Evolutionary conservation across 2,329 filamentous ascomycete species (phyloP).

Genomic region (Paecilomyces formosus): DNA sequence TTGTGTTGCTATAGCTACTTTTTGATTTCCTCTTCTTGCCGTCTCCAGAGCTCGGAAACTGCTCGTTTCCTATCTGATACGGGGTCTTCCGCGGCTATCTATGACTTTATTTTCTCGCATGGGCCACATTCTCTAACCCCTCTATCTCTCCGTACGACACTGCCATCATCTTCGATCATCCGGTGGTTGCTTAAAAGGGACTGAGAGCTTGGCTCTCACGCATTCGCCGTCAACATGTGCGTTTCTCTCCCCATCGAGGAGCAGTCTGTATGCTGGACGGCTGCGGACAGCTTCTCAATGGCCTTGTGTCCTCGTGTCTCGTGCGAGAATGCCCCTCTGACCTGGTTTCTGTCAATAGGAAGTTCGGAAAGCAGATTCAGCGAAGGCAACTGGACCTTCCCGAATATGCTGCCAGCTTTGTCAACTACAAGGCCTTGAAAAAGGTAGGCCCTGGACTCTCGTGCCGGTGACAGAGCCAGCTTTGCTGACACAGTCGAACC

Average conservation of each 20-base stretch:
- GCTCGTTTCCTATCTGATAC: not conserved
- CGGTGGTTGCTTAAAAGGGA: slow-evolving; percentile 1
- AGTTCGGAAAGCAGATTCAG: slow-evolving; percentile 99
- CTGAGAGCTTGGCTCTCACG: slow-evolving; percentile 5
- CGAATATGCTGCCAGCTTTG: slow-evolving; percentile 98
- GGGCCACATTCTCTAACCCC: slow-evolving; percentile 1
- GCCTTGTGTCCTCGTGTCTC: not conserved
- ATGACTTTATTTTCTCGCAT: not conserved
- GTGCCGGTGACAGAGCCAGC: not conserved
- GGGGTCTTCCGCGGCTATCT: not conserved
- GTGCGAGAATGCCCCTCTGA: not conserved
- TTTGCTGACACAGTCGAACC: slow-evolving; percentile 5
- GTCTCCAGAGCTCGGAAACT: not conserved
- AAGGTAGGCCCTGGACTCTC: slow-evolving; percentile 57
- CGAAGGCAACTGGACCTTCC: slow-evolving; percentile 98
- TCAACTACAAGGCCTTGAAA: slow-evolving; percentile 98
- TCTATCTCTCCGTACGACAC: not conserved
- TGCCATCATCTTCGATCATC: not conserved
- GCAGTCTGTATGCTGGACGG: not conserved
- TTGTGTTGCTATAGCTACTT: not conserved
- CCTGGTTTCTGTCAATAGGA: slow-evolving; percentile 52
- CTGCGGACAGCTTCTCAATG: not conserved
- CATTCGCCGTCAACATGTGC: slow-evolving; percentile 13
- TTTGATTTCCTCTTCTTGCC: not conserved
- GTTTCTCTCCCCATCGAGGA: slow-evolving; percentile 1